Evolutionary conservation across 1,284 basidiomycete species (phyloP).

Genomic region (Vanrija sp.): DNA sequence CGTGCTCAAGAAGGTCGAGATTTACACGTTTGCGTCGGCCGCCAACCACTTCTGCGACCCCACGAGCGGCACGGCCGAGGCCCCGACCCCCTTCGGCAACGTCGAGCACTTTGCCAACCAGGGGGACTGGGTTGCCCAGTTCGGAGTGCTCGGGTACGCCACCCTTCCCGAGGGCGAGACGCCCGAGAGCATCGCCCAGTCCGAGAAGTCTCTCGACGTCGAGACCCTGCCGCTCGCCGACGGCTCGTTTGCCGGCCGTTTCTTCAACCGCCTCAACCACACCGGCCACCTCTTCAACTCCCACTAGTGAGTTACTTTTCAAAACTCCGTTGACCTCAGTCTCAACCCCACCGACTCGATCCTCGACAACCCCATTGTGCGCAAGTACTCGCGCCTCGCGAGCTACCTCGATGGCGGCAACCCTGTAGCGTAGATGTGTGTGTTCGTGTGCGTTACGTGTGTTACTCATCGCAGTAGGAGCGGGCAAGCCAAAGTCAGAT

Average conservation of each 20-base stretch:
- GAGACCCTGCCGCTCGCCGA: conserved; percentile 9
- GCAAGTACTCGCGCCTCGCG: conserved; percentile 18
- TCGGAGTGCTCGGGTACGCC: conserved; percentile 1
- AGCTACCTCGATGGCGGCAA: conserved; percentile 16
- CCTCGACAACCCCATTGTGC: conserved; percentile 26
- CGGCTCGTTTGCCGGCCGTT: conserved; percentile 30
- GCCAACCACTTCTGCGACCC: conserved; percentile 31
- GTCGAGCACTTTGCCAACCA: conserved; percentile 33
- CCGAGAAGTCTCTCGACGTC: background rate
- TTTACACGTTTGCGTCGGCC: conserved; percentile 36
- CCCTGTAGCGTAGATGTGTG: background rate
- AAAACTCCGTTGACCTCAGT: conserved; percentile 11
- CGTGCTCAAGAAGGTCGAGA: conserved; percentile 24
- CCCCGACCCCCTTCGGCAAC: conserved; percentile 9
- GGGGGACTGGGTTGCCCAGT: background rate
- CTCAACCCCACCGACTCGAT: conserved; percentile 23
- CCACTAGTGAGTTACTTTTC: conserved; percentile 24
- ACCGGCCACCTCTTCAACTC: conserved; percentile 30
- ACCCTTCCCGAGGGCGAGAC: background rate
- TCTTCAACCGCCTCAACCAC: conserved; percentile 25
- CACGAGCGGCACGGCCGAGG: background rate
- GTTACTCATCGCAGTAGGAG: too few relatives aligned
- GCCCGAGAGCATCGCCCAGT: conserved; percentile 10
- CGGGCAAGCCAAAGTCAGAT: too few relatives aligned
- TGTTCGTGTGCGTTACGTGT: background rate